Conservation (phyloP, 1,284 basidiomycete species). For the Grifola frondosa region DNA sequence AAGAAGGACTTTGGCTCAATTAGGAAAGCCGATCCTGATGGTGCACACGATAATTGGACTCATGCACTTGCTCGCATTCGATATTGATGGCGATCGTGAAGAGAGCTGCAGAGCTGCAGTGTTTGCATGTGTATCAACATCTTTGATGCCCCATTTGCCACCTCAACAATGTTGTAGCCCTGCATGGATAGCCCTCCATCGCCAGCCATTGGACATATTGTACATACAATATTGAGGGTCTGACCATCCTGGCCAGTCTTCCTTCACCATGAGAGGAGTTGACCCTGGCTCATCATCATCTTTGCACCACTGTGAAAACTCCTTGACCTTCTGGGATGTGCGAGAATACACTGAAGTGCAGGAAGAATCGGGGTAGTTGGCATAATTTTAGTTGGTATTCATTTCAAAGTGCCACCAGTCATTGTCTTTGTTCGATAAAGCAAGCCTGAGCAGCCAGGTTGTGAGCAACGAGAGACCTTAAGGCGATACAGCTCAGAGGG, state of each 20-base stretch:
- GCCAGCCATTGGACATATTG: slow-evolving; percentile 25
- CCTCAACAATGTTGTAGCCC: slow-evolving; percentile 11
- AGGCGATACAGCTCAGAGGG: not conserved
- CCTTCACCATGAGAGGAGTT: not conserved
- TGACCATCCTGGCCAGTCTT: not conserved
- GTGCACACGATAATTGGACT: no score
- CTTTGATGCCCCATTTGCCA: slow-evolving; percentile 16
- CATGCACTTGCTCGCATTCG: no score
- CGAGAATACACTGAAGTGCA: slow-evolving; percentile 5
- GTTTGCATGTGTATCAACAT: no score
- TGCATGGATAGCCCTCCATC: slow-evolving; percentile 20
- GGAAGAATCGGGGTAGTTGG: slow-evolving; percentile 1
- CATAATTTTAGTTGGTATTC: slow-evolving; percentile 11
- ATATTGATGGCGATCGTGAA: no score
- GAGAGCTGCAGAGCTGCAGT: no score
- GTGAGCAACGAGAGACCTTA: not conserved
- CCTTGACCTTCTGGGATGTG: slow-evolving; percentile 14
- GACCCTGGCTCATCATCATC: slow-evolving; percentile 11
- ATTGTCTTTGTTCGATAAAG: slow-evolving; percentile 1
- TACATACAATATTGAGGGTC: not conserved
- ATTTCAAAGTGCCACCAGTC: not conserved
- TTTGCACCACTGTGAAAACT: slow-evolving; percentile 12
- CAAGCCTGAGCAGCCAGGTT: not conserved
- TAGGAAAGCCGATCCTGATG: no score
- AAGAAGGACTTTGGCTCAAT: no score